Evolutionary conservation across 768 basidiomycete species (phyloP).

Genomic region (Stropharia rugosoannulata): DNA sequence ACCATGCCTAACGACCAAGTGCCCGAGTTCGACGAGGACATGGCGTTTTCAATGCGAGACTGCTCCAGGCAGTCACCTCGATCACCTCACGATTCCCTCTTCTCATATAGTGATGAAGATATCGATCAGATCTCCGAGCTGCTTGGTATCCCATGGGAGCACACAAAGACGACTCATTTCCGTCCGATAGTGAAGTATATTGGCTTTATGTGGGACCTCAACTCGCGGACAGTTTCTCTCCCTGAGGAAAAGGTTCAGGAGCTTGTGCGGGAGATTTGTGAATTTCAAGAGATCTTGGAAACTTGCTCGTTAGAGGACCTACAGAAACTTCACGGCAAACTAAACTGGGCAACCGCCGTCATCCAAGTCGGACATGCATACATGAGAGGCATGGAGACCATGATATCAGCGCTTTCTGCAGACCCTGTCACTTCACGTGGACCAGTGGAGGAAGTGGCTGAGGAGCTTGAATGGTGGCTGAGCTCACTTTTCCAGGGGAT

Average conservation of each 20-base stretch:
- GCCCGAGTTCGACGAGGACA: conserved; percentile 32
- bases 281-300: conserved; percentile 16
- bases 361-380: conserved; percentile 34
- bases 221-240: conserved; percentile 12
- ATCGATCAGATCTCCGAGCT: conserved; percentile 27
- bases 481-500: too few species aligned
- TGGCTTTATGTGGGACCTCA: conserved; percentile 26
- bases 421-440: too few species aligned
- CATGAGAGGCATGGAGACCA: conserved; percentile 35
- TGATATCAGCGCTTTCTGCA: too few species aligned
- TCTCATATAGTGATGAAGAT: conserved; percentile 18
- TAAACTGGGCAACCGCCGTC: conserved; percentile 31
- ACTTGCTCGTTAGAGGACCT: conserved; percentile 31
- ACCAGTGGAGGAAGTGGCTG: too few species aligned
- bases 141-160: conserved; percentile 23
- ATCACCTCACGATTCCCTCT: conserved; percentile 2
- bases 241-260: conserved; percentile 16
- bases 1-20: conserved; percentile 10
- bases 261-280: conserved; percentile 23
- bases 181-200: conserved; percentile 14
- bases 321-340: conserved; percentile 38
- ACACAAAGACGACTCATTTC: conserved; percentile 14
- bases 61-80: conserved; percentile 15
- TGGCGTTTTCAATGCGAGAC: conserved; percentile 16
- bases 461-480: too few species aligned